phyloP scores from a whole-genome alignment of 2,329 filamentous ascomycete species.

The Pseudocercospora crystallina region DNA sequence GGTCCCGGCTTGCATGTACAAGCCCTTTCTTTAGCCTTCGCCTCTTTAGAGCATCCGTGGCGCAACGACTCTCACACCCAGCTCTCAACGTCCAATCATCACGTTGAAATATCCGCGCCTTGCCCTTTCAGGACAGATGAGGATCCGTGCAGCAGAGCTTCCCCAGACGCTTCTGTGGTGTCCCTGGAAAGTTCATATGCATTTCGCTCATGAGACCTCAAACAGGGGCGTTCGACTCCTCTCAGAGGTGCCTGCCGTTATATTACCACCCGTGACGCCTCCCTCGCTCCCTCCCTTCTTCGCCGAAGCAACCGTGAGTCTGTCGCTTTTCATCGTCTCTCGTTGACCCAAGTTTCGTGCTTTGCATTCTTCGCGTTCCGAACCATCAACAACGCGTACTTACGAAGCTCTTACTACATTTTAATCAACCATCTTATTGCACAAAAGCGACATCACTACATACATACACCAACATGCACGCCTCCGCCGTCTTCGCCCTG shows the following conservation, averaged over 20 bases:
- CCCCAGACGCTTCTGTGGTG: not conserved
- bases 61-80: not conserved
- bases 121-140: not conserved
- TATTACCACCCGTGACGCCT: not conserved
- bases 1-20: not conserved
- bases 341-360: not conserved
- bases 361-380: not conserved
- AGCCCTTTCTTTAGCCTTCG: not conserved
- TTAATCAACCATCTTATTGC: not conserved
- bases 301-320: not conserved
- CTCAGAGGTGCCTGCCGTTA: not conserved
- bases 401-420: not conserved
- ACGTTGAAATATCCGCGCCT: not conserved
- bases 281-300: not conserved
- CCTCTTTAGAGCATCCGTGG: not conserved
- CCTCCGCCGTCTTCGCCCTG: slow-evolving; percentile 25
- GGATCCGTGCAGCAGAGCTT: not conserved
- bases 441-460: not conserved
- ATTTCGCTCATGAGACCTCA: not conserved
- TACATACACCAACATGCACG: slow-evolving; percentile 19
- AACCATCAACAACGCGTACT: slow-evolving; percentile 4
- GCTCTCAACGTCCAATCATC: not conserved
- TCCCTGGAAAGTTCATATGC: not conserved
- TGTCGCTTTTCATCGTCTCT: slow-evolving; percentile 4
- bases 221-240: not conserved